phyloP scores from a whole-genome alignment of 2,329 filamentous ascomycete genomes.

The Simplicillium aogashimaense region DNA sequence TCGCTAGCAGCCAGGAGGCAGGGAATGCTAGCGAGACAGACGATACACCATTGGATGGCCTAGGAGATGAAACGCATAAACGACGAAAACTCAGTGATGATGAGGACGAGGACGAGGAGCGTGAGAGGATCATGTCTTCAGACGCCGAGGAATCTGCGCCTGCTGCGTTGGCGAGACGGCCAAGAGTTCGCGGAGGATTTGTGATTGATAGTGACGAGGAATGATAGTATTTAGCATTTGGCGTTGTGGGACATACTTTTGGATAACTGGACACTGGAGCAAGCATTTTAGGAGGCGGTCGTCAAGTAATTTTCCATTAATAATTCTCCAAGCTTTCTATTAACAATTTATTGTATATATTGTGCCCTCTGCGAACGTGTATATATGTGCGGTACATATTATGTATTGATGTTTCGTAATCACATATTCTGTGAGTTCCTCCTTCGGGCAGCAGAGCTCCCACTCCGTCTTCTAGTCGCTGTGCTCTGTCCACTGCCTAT shows the following conservation, averaged over 20 bases:
- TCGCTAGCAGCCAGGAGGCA: conserved; percentile 13
- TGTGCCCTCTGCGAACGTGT: neutral
- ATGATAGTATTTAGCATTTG: neutral
- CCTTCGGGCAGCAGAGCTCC: conserved; percentile 24
- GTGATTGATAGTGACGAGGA: conserved; percentile 48
- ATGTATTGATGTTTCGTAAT: neutral
- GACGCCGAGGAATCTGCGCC: conserved; percentile 32
- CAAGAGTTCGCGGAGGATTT: conserved; percentile 41
- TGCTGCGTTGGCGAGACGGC: conserved; percentile 25
- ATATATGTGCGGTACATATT: neutral
- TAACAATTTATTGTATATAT: neutral
- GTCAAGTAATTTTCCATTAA: too few species aligned
- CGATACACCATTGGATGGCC: conserved; percentile 17
- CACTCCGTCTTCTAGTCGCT: conserved; percentile 17
- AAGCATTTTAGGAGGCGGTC: neutral
- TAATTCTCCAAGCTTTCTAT: neutral
- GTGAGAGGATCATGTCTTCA: conserved; percentile 15
- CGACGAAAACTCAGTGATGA: conserved; percentile 22
- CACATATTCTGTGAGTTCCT: conserved; percentile 14
- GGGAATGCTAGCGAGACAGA: conserved; percentile 15
- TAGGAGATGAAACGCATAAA: conserved; percentile 25
- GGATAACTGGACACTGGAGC: neutral
- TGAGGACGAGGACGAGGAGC: conserved; percentile 16
- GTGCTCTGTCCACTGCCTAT: conserved; percentile 18
- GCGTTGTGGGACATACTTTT: neutral